Evolutionary conservation across 371 early-diverging fungal species (phyloP), one percentile per base, ranked within the genome.

Genomic region (Mortierella sp.): DNA sequence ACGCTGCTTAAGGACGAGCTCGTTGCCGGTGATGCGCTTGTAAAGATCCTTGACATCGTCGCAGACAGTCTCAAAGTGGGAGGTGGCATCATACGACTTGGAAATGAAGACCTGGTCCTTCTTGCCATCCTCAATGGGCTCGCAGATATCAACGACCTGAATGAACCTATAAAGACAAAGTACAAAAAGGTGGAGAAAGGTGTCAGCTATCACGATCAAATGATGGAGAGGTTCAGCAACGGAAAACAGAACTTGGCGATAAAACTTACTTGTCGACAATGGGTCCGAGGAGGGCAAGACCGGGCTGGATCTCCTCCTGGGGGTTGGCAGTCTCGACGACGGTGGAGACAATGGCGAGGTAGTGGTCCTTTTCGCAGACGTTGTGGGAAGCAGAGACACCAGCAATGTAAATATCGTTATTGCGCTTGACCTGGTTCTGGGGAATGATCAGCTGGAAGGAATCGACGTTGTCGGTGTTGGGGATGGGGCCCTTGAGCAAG

Each of bases 11-110:
- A 96, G 88, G 44, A 93, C 93, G 72, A 99, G 90, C 5, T 96
- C 96, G 61, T 94, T 91, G 71, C 99, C 99, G 11, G 97, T 98
- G 76, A 96, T 90, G 73, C 98, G 93, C 88, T 93, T 92, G 90
- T 98, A 99, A 57, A 99, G 89, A 81, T 93, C 92, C 91, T 97
- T 96, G 78, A 99, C 97, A 89, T 99, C 99, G 72, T 96, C 95
- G 88, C 97, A 98, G 37, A 98, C 96, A 71, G 98, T 96, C 89
- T 98, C 99, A 93, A 99, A 99, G 93, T 99, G 99, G 31, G 97
- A 96, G 8, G 99, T 97, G 51, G 99, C 98, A 92, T 99, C 99
- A 84, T 98, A 99, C 54, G 96, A 96, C 82, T 95, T 95, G 70
- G 98, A 95, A 69, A 99, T 91, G 88, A 95, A 99, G 61, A 98